Base-by-base conservation (phyloP, 1,284 basidiomycete species). In the Singerocomus rubriflavus region DNA sequence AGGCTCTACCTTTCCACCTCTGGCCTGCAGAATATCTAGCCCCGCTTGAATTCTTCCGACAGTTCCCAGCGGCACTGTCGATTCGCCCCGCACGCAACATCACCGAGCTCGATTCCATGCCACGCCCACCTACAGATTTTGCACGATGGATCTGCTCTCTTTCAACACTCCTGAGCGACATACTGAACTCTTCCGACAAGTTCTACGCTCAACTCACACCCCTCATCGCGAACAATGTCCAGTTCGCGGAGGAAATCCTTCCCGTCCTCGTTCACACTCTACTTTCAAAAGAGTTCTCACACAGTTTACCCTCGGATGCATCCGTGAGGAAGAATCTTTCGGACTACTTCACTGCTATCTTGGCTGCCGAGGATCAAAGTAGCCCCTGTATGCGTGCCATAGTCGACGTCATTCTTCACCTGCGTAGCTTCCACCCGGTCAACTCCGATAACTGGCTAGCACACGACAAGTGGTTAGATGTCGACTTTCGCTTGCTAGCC, bases 391-490 rank as follows among this genome's bases (percentile, higher is more conserved):
- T 84, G 51, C 76, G 77, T 44, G 78, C 82, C 8, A 78, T 98
- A 53, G 81, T 98, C 42, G 81, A 88, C 46, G 78, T 85, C 36
- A 72, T 94, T n/a, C 74, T 97, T 11, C 84, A 96, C 63, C 76
- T 98, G 16, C 88, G 94, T 10, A 73, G 83, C 59, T 91, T 85
- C 55, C 62, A 60, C 33, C 77, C 78, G 3, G 66, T 68, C 13
- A 67, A 71, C 36, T 58, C 71, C 37, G 53, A 62, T 3, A 79
- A 86, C 57, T 76, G 79, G 29, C 71, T 93, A 7, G 78, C 79
- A 0, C 81, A 88, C 59, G 85, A 98, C 65, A 78, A 77, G 54
- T 98, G 95, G 96, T 77, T 97, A 7, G 71, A 79, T n/a, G 64
- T 98, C 33, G 84, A 96, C 56, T 89, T 79, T 58, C 68, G 80